These are phyloP conservation scores for Ophiobolus disseminans DNA, from an alignment of 2,329 filamentous ascomycete genomes.

Conservation along the genomic window DNA sequence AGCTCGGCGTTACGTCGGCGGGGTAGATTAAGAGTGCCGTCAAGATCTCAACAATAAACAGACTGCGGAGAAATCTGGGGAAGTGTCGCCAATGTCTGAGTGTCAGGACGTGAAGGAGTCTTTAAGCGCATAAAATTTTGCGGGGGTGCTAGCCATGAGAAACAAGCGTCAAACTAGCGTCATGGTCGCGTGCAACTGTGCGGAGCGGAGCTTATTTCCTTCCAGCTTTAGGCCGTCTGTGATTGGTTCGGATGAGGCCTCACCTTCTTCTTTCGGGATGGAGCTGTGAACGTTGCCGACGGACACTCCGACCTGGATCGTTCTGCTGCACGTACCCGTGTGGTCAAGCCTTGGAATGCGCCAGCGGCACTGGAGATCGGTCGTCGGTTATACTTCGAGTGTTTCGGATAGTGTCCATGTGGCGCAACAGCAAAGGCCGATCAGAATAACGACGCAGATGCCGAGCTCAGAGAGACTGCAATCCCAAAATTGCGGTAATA, in stretches of 20 bases:
- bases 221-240: slow-evolving; percentile 3
- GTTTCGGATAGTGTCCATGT: too few species aligned
- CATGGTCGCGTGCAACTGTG: slow-evolving; percentile 26
- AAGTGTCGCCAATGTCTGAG: slow-evolving; percentile 18
- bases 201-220: slow-evolving; percentile 23
- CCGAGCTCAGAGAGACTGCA: too few species aligned
- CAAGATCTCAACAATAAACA: slow-evolving; percentile 4
- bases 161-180: slow-evolving; percentile 21
- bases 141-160: slow-evolving; percentile 15
- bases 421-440: too few species aligned
- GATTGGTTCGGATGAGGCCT: slow-evolving; percentile 16
- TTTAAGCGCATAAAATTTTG: slow-evolving; percentile 35
- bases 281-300: too few species aligned
- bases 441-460: too few species aligned
- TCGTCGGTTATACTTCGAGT: too few species aligned
- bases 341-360: too few species aligned
- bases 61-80: slow-evolving; percentile 18
- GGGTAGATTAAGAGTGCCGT: slow-evolving; percentile 2
- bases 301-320: too few species aligned
- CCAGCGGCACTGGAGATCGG: too few species aligned
- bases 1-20: background rate
- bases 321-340: background rate
- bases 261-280: slow-evolving; percentile 19
- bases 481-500: too few species aligned
- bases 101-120: slow-evolving; percentile 21